Conservation (phyloP, 345 rosid genomes). For the Firmiana major region DNA sequence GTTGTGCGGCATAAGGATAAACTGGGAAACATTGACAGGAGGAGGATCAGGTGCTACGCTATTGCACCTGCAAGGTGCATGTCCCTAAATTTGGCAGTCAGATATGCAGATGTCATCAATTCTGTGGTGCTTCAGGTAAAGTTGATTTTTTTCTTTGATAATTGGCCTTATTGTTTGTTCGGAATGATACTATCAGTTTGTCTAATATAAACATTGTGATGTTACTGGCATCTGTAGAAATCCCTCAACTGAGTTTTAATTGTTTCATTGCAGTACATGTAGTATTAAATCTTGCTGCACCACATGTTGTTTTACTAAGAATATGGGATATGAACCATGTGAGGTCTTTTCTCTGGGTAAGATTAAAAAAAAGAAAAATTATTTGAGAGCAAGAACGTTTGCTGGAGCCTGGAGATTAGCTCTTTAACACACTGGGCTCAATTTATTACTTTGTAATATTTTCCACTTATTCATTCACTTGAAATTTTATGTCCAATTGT, state of each 20-base stretch:
- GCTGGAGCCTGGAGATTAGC: background rate
- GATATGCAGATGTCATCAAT: constrained; percentile 93
- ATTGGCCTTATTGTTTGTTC: background rate
- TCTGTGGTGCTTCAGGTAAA: constrained; percentile 93
- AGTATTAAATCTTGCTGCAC: background rate
- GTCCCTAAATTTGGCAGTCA: constrained; percentile 88
- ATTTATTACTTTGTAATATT: background rate
- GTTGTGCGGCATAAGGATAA: constrained; percentile 56
- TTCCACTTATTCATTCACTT: background rate
- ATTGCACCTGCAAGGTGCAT: constrained; percentile 98
- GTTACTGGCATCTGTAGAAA: background rate
- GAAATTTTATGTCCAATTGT: background rate
- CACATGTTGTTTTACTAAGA: background rate
- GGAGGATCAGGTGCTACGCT: constrained; percentile 85
- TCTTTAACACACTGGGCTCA: background rate
- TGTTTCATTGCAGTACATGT: background rate
- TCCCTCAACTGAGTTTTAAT: background rate
- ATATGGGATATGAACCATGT: background rate
- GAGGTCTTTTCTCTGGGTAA: background rate
- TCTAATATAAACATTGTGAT: background rate
- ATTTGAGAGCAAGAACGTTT: background rate
- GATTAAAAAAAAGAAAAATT: background rate
- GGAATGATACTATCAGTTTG: background rate
- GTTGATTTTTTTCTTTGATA: constrained; percentile 10
- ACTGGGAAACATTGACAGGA: constrained; percentile 68